Base-by-base conservation (phyloP, 2,329 filamentous ascomycete species). In the Sporothrix brunneoviolacea region DNA sequence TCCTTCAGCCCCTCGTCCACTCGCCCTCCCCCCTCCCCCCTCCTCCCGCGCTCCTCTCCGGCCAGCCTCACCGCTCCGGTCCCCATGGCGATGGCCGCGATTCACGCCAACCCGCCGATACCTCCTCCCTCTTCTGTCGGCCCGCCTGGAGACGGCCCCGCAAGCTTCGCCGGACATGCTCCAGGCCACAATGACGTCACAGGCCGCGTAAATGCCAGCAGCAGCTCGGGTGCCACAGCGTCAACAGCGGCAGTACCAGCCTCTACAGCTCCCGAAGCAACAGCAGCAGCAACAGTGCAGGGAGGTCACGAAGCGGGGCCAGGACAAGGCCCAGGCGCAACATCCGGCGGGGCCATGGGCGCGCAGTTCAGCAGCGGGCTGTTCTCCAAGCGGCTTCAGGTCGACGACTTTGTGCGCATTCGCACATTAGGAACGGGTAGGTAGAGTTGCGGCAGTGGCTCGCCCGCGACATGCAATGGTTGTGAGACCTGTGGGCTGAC, bases 401-500 rank as follows among this genome's bases (percentile, higher is more conserved):
- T 74, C 52, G 69, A 75, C 53, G 84, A 90, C 69, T 91, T 91
- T 64, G 74, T 80, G 54, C 74, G 87, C 44, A 75, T 91, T 57
- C 83, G 86, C 65, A 91, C 87, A 12, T 70, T 91, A 56, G 87
- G 84, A 55, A 91, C 86, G 36, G 86, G 84, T 84, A 70, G 59
- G 70, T 65, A 43, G 43, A 18, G 18, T 27, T 44, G 16, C 4
- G 59, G 22, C 24, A 28, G 24, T 10, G 24, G 24, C 24, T 10
- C 6, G 24, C 24, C 10, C 6, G 24, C 10, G 5, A 10, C 6
- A 28, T 5, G 10, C 6, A 28, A 28, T 6, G 24, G 24, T 10
- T 28, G 6, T 6, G 6, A 28, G 24, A 10, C 5, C 24, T 5
- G 24, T 28, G 5, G 24, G 24, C 24, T 28, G 10, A 28, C 24